These are phyloP conservation scores for Pigoraptor vietnamica DNA, from an alignment of 78 protist genomes.

Conservation along the genomic window DNA sequence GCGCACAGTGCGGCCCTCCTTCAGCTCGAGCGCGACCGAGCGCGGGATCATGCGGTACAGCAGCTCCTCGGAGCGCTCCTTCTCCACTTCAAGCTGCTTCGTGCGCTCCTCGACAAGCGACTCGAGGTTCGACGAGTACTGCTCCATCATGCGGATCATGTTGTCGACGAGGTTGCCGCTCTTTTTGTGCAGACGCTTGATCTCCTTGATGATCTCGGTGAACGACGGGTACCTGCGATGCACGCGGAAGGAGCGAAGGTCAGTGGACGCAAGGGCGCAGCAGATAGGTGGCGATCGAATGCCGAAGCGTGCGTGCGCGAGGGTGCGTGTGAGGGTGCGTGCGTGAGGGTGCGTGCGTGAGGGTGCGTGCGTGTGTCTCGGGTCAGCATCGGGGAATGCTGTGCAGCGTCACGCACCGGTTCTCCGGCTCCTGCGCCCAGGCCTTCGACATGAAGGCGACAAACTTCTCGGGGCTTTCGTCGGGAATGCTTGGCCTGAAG, in stretches of 20 bases:
- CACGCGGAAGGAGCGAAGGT: no score
- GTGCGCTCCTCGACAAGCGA: constrained; percentile 3
- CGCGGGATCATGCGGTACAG: not conserved
- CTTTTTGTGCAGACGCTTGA: not conserved
- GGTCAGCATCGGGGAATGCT: no score
- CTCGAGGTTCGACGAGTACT: not conserved
- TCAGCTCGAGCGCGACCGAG: not conserved
- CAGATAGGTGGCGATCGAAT: no score
- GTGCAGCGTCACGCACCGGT: no score
- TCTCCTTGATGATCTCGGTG: not conserved
- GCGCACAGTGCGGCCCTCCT: not conserved
- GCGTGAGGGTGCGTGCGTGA: no score
- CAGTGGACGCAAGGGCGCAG: no score
- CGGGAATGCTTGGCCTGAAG: not conserved
- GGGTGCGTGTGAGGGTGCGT: no score
- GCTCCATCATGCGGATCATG: not conserved
- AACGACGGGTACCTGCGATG: not conserved
- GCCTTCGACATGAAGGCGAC: not conserved
- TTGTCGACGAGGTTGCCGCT: not conserved
- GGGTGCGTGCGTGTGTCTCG: no score
- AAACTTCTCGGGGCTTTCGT: not conserved
- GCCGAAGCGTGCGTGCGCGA: no score
- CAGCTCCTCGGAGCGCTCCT: constrained; percentile 7
- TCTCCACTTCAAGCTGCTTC: not conserved
- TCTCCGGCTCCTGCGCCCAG: not conserved